These are phyloP conservation scores for Candolleomyces aberdarensis DNA, from an alignment of 768 basidiomycete genomes.

Conservation along the genomic window DNA sequence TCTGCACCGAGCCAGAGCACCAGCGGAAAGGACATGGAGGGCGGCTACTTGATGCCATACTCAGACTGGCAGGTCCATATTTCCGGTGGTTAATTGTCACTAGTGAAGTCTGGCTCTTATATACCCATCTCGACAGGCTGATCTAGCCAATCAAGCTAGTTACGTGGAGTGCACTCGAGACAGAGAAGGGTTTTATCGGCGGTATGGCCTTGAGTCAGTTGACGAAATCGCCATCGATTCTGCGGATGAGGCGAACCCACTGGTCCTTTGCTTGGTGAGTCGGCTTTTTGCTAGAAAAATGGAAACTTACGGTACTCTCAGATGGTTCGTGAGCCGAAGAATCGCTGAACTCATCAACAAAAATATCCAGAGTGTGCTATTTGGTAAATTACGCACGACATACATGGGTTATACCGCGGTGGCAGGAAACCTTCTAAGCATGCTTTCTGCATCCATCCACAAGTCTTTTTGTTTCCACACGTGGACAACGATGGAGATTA, in stretches of 20 bases:
- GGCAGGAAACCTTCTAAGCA: slow-evolving; percentile 25
- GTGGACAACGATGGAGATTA: slow-evolving; percentile 59
- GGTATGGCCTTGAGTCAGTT: background rate
- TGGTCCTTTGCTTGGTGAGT: background rate
- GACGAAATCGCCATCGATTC: background rate
- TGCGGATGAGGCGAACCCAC: background rate
- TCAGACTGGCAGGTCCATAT: background rate
- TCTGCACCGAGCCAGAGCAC: background rate
- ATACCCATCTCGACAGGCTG: background rate
- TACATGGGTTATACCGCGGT: background rate
- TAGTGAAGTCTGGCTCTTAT: background rate
- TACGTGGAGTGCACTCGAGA: background rate
- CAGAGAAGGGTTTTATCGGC: background rate
- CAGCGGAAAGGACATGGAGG: background rate
- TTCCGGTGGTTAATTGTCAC: background rate
- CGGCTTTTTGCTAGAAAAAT: background rate
- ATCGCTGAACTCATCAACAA: background rate
- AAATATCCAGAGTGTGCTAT: background rate
- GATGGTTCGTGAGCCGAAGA: background rate
- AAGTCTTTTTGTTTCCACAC: slow-evolving; percentile 81
- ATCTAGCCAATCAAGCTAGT: background rate
- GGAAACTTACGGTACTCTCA: background rate
- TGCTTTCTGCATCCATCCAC: slow-evolving; percentile 72
- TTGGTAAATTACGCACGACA: background rate
- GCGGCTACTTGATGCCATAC: background rate